These are phyloP conservation scores for Aspergillus pseudoviridinutans DNA, from an alignment of 2,329 filamentous ascomycete species.

Conservation along the genomic window DNA sequence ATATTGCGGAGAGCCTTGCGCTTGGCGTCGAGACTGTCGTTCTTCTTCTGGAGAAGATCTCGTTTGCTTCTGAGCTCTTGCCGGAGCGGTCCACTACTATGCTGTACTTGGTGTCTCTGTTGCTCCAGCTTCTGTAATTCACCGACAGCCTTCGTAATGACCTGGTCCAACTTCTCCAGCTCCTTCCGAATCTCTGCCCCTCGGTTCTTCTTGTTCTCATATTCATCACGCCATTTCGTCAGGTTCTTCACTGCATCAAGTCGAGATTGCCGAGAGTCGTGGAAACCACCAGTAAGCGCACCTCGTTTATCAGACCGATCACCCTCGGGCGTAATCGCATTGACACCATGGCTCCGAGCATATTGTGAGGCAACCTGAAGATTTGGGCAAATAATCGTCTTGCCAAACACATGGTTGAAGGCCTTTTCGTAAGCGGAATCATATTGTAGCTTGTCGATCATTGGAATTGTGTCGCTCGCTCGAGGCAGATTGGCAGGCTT, in stretches of 20 bases:
- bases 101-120: slow-evolving; percentile 70
- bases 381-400: slow-evolving; percentile 89
- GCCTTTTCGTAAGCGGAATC: slow-evolving; percentile 75
- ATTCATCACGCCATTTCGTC: slow-evolving; percentile 69
- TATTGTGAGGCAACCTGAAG: slow-evolving; percentile 85
- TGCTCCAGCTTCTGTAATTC: slow-evolving; percentile 81
- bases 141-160: slow-evolving; percentile 81
- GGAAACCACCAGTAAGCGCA: slow-evolving; percentile 90
- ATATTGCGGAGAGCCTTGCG: slow-evolving; percentile 62
- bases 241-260: slow-evolving; percentile 78
- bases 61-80: slow-evolving; percentile 73
- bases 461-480: slow-evolving; percentile 79
- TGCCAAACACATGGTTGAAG: slow-evolving; percentile 92
- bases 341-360: slow-evolving; percentile 83
- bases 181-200: slow-evolving; percentile 63
- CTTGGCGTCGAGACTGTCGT: slow-evolving; percentile 69
- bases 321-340: slow-evolving; percentile 90
- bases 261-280: slow-evolving; percentile 80
- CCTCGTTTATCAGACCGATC: slow-evolving; percentile 94
- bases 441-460: slow-evolving; percentile 80
- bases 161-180: slow-evolving; percentile 77
- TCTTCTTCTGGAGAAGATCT: slow-evolving; percentile 68
- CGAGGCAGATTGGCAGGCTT: slow-evolving; percentile 73
- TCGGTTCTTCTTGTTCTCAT: slow-evolving; percentile 62
- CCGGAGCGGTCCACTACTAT: slow-evolving; percentile 74